These are phyloP conservation scores for Trichoderma gamsii DNA, from an alignment of 495 filamentous ascomycete species.

Conservation along the genomic window DNA sequence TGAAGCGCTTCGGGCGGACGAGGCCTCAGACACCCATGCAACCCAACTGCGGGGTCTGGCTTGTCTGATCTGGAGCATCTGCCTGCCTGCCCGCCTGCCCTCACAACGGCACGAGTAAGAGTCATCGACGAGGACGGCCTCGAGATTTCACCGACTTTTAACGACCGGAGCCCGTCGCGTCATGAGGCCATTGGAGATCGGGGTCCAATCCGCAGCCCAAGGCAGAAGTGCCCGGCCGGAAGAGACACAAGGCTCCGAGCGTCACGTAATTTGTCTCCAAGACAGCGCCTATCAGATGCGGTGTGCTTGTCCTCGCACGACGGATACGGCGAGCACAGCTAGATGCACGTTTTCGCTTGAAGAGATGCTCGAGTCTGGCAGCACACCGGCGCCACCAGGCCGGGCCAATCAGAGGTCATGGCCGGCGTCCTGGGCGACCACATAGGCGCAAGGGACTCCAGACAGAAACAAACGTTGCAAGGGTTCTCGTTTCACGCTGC, in stretches of 20 bases:
- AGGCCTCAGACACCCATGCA: constrained; percentile 10
- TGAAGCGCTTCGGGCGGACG: constrained; percentile 10
- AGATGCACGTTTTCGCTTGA: background rate
- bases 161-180: background rate
- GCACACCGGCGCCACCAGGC: background rate
- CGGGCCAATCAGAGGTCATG: background rate
- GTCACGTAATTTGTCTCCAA: background rate
- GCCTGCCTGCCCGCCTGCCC: background rate
- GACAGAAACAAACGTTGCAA: background rate
- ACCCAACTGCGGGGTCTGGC: constrained; percentile 10
- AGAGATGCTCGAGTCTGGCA: background rate
- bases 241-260: background rate
- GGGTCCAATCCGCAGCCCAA: background rate
- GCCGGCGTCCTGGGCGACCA: too few species aligned
- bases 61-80: background rate
- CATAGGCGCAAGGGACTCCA: background rate
- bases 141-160: constrained; percentile 11
- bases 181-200: constrained; percentile 7
- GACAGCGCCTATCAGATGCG: constrained; percentile 11
- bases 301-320: background rate
- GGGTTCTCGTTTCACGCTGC: constrained; percentile 1
- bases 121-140: background rate
- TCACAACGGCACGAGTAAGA: background rate
- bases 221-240: background rate
- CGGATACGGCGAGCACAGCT: background rate